phyloP scores from a whole-genome alignment of 2,329 filamentous ascomycete genomes.

The Trichophyton equinum region DNA sequence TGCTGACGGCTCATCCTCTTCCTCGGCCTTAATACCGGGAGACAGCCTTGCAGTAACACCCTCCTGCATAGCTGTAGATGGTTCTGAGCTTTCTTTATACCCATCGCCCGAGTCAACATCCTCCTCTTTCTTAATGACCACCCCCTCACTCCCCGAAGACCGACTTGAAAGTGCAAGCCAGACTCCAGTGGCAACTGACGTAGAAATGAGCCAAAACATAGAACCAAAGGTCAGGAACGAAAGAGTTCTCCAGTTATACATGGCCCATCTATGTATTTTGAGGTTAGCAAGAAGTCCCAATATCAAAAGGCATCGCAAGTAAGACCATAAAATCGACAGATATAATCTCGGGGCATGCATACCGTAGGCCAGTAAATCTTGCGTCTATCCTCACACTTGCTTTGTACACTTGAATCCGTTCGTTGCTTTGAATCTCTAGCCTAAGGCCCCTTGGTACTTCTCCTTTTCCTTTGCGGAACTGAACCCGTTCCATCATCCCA shows the following conservation, averaged over 20 bases:
- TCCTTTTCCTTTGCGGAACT: slow-evolving; percentile 46
- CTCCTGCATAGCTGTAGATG: too few species aligned
- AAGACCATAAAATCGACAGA: background rate
- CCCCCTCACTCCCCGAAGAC: slow-evolving; percentile 11
- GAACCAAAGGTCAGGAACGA: slow-evolving; percentile 57
- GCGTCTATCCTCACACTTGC: slow-evolving; percentile 59
- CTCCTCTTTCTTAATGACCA: slow-evolving; percentile 7
- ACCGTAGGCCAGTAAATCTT: slow-evolving; percentile 58
- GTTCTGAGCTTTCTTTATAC: background rate
- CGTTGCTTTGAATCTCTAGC: slow-evolving; percentile 58
- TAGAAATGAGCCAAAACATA: slow-evolving; percentile 65
- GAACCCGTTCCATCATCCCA: slow-evolving; percentile 59
- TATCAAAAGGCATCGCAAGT: background rate
- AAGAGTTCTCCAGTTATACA: slow-evolving; percentile 68
- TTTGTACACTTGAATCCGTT: slow-evolving; percentile 63
- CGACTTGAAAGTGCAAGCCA: slow-evolving; percentile 47
- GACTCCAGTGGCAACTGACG: slow-evolving; percentile 51
- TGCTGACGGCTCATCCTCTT: slow-evolving; percentile 3
- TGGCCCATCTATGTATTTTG: slow-evolving; percentile 50
- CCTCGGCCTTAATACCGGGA: slow-evolving; percentile 2
- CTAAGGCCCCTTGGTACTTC: slow-evolving; percentile 43
- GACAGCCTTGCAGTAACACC: background rate
- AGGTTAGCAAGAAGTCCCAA: background rate
- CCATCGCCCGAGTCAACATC: background rate
- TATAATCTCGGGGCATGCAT: slow-evolving; percentile 12